Evolutionary conservation across 129 eudicot genomes (phyloP), one percentile per base, ranked within the genome.

Genomic region (Ambrosia artemisiifolia): DNA sequence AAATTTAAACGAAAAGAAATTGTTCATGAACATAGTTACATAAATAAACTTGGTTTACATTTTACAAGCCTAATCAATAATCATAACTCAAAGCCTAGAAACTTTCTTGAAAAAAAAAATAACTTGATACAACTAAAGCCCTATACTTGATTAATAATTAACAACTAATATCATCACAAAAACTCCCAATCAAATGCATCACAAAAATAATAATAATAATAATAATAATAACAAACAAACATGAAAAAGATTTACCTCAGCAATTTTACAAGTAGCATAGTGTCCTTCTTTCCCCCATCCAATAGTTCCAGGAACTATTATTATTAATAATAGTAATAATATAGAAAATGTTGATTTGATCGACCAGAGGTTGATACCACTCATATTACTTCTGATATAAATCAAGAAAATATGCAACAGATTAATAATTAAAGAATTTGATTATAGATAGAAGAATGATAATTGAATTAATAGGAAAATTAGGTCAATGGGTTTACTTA

Each of bases 241-340:
- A 24, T 24, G 12, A 70, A 34, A 9, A 32, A 33, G 18, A 2
- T 28, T 70, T 54, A 91, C 97, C 97, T 91, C 82, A 72, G 98
- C 96, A 53, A 94, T 90, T 77, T 87, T 87, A 74, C 98, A 94
- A 55, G 79, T 71, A 17, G 85, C 87, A 81, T 82, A 90, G 71
- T 94, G 98, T 16, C 98, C 98, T 72, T 94, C 91, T 70, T 90
- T 86, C 32, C 98, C 98, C 98, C 98, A 94, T 74, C 89, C 86
- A 50, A 77, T 24, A 79, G 43, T 74, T 65, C 76, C 75, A 17
- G 91, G 80, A 80, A 85, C 47, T 16, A 80, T 40, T 40, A 40
- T 40, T 40, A 80, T 40, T 40, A 40, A 6, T 40, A 40, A 67
- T 14, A 83, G 63, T 71, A 87, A 44, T 40, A 71, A 64, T 16